Conservation (phyloP, 2,329 filamentous ascomycete species). For the Ophiocordyceps camponoti-floridani region DNA sequence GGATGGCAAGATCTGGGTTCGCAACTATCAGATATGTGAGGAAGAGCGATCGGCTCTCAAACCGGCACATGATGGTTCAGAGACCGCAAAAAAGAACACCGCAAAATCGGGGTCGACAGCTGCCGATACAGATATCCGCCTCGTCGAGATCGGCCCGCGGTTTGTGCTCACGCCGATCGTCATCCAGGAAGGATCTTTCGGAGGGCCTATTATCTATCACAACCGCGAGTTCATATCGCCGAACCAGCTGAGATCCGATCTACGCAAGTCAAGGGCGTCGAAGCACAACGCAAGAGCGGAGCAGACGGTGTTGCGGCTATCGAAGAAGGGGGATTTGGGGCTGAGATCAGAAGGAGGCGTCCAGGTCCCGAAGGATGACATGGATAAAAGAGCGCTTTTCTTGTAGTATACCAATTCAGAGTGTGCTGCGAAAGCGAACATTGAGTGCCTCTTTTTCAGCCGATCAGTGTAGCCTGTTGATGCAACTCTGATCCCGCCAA, state of each 20-base stretch:
- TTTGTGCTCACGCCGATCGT: constrained; percentile 90
- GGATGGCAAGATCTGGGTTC: constrained; percentile 89
- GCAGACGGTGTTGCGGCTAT: constrained; percentile 50
- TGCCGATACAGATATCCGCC: constrained; percentile 56
- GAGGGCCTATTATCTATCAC: constrained; percentile 92
- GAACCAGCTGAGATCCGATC: constrained; percentile 78
- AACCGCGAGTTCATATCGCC: constrained; percentile 95
- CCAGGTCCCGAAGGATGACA: constrained; percentile 43
- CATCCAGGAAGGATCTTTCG: constrained; percentile 87
- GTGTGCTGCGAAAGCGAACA: not conserved
- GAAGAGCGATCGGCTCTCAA: constrained; percentile 42
- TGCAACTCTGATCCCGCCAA: too few relatives aligned
- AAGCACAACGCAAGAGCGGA: constrained; percentile 65
- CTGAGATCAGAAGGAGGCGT: constrained; percentile 49
- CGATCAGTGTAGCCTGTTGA: too few relatives aligned
- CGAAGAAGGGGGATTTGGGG: constrained; percentile 62
- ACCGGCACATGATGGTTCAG: constrained; percentile 22
- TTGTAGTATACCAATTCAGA: constrained; percentile 13
- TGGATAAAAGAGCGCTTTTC: constrained; percentile 66
- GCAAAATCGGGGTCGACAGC: constrained; percentile 20
- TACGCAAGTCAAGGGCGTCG: constrained; percentile 57
- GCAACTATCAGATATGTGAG: constrained; percentile 86
- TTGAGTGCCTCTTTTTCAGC: too few relatives aligned
- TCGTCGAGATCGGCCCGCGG: constrained; percentile 86
- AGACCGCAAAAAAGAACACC: constrained; percentile 16